Percentiles rank a stretch among this genome's conserved stretches.
phyloP scores from a whole-genome alignment of 225 moss, liverwort and hornwort species.

The Pseudoscleropodium purum region DNA sequence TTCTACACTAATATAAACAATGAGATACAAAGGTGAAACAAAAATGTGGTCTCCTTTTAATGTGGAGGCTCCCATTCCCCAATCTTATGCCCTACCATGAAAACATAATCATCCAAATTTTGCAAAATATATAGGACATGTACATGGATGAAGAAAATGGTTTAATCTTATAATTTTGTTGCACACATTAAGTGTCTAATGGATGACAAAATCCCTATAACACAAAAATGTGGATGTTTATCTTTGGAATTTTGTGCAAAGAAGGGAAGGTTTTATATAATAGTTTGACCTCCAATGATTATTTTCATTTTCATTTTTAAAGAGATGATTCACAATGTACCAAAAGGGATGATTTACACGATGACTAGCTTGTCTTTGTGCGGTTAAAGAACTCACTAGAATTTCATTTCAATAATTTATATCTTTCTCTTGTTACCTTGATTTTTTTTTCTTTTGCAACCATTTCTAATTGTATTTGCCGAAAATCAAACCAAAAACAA shows the following conservation, averaged over 20 bases:
- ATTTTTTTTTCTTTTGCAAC: neutral
- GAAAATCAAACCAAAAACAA: neutral
- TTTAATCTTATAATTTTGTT: neutral
- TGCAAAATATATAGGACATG: neutral
- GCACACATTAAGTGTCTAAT: no score
- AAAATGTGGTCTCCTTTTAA: no score
- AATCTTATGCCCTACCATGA: neutral
- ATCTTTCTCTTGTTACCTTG: neutral
- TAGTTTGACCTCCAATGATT: no score
- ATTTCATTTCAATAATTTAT: neutral
- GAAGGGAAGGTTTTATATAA: no score
- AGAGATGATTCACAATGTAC: no score
- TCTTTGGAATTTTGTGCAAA: no score
- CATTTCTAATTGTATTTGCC: neutral
- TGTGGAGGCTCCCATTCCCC: neutral
- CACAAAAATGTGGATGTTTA: no score
- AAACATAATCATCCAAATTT: neutral
- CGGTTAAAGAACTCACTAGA: neutral
- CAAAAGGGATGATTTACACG: no score
- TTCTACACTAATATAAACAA: neutral
- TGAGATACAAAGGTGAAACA: neutral
- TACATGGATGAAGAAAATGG: neutral
- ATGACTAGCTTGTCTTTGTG: no score
- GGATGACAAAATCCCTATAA: no score
- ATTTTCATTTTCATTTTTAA: no score